Percentiles rank a stretch among this genome's conserved stretches.
Conservation (phyloP, 257 asterid species). For the Jacaranda copaia region DNA sequence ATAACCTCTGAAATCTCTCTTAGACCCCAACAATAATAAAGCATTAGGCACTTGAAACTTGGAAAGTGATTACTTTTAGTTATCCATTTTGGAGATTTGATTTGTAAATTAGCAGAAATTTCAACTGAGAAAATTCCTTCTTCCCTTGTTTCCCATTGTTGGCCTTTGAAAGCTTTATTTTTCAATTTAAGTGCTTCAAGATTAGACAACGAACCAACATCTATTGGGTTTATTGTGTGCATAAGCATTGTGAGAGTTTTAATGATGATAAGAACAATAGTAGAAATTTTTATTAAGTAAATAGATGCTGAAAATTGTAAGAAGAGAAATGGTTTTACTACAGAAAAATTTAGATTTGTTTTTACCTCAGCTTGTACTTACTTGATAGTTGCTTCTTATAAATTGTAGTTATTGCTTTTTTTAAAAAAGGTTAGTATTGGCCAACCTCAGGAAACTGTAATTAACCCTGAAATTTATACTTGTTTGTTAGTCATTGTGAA, state of each 20-base stretch:
- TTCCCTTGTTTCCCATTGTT: neutral
- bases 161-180: neutral
- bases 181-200: slow-evolving; percentile 28
- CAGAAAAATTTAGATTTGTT: neutral
- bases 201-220: slow-evolving; percentile 31
- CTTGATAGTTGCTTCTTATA: too few species aligned
- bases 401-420: too few species aligned
- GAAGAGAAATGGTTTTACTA: slow-evolving; percentile 4
- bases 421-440: too few species aligned
- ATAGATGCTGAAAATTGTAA: neutral
- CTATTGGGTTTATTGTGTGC: too few species aligned
- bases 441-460: too few species aligned
- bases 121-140: neutral
- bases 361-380: neutral
- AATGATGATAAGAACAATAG: neutral
- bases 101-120: neutral
- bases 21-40: neutral
- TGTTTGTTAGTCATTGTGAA: too few species aligned
- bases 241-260: too few species aligned
- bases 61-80: slow-evolving; percentile 22
- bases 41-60: slow-evolving; percentile 13
- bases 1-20: slow-evolving; percentile 4
- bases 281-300: neutral
- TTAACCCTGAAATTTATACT: too few species aligned
- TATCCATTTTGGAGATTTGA: neutral